A percentile compares a stretch with the other conserved stretches of the same genome.
phyloP scores from a whole-genome alignment of 768 basidiomycete species.

The Guyanaporus albipodus region DNA sequence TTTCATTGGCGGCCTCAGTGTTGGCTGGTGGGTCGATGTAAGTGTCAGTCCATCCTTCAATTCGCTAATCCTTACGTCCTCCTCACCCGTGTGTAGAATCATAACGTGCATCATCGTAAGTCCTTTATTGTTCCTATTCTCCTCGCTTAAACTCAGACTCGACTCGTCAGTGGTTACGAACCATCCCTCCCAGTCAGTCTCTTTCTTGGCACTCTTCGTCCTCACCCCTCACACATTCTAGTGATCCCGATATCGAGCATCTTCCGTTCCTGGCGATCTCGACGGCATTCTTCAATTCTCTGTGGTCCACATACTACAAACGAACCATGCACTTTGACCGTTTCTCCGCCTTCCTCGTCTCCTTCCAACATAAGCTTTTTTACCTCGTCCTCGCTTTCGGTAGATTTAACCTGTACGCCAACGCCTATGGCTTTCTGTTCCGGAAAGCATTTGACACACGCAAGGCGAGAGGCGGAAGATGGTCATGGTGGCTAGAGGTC shows the following conservation, averaged over 20 bases:
- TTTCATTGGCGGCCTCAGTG: slow-evolving; percentile 87
- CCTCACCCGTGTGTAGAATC: slow-evolving; percentile 51
- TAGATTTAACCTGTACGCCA: slow-evolving; percentile 91
- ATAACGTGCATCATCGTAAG: slow-evolving; percentile 95
- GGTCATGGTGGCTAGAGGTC: slow-evolving; percentile 79
- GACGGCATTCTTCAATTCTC: slow-evolving; percentile 74
- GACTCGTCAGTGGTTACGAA: slow-evolving; percentile 80
- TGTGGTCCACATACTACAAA: slow-evolving; percentile 96
- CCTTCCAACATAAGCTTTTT: slow-evolving; percentile 88
- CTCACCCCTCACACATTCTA: slow-evolving; percentile 28
- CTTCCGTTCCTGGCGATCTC: slow-evolving; percentile 95
- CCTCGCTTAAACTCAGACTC: slow-evolving; percentile 4
- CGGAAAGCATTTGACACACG: slow-evolving; percentile 60
- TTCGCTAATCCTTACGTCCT: slow-evolving; percentile 5
- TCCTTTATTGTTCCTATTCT: slow-evolving; percentile 14
- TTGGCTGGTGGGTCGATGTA: slow-evolving; percentile 98
- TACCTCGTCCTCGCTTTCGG: slow-evolving; percentile 88
- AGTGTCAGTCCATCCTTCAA: slow-evolving; percentile 35
- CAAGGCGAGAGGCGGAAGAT: slow-evolving; percentile 63
- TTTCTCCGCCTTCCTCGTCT: slow-evolving; percentile 59
- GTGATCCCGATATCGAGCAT: slow-evolving; percentile 83
- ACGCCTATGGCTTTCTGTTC: slow-evolving; percentile 75
- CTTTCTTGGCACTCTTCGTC: neutral
- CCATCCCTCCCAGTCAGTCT: slow-evolving; percentile 84
- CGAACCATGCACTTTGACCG: slow-evolving; percentile 77